Evolutionary conservation across 345 rosid species (phyloP).

Genomic region (Eucalyptus tenuipes): DNA sequence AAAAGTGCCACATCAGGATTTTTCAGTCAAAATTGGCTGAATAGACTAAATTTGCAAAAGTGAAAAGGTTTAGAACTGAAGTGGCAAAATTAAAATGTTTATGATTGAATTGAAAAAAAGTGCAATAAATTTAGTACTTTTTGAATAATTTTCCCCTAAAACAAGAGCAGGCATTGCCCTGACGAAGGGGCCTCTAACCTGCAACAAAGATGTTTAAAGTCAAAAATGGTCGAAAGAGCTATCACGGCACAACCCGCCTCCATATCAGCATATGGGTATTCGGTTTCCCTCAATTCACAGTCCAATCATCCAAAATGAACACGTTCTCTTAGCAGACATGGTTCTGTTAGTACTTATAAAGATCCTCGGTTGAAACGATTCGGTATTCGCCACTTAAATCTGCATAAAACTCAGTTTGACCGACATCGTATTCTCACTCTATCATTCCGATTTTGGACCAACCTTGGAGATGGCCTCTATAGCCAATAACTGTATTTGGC

Average conservation of each 20-base stretch:
- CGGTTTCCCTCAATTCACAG: neutral
- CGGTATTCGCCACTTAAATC: neutral
- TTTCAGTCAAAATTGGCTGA: rapidly evolving
- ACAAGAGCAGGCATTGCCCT: neutral
- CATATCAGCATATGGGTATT: neutral
- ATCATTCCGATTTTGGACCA: neutral
- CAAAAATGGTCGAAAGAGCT: neutral
- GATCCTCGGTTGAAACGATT: neutral
- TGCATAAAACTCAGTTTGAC: neutral
- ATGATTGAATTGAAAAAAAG: rapidly evolving
- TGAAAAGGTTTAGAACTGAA: no score
- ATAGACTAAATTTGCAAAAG: no score
- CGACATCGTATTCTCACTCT: neutral
- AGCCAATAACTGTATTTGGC: neutral
- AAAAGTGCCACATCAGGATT: rapidly evolving
- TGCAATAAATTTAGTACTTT: rapidly evolving
- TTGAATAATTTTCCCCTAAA: rapidly evolving
- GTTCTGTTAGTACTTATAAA: neutral
- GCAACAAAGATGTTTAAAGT: neutral
- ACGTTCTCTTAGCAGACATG: neutral
- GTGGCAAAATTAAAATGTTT: no score
- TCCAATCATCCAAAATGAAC: neutral
- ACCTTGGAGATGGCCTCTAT: neutral
- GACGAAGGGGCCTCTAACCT: neutral
- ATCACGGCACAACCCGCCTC: neutral